phyloP scores from a whole-genome alignment of 1,284 basidiomycete genomes.

The Butyriboletus pseudospeciosus region DNA sequence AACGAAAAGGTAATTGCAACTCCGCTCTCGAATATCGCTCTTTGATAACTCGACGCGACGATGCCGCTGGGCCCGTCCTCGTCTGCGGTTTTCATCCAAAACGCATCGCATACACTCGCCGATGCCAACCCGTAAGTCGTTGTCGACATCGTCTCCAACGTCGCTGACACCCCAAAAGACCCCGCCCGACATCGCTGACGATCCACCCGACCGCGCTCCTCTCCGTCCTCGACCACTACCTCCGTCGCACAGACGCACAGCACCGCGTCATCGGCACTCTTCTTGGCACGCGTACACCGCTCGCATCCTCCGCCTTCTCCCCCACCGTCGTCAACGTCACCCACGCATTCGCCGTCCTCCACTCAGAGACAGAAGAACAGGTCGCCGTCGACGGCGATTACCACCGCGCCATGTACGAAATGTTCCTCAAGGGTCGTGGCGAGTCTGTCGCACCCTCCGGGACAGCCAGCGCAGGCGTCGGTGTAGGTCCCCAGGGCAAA shows the following conservation, averaged over 20 bases:
- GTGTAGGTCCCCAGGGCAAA: slow-evolving; percentile 21
- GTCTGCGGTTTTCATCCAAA: slow-evolving; percentile 65
- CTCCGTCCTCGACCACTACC: slow-evolving; percentile 95
- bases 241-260: slow-evolving; percentile 78
- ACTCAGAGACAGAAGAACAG: slow-evolving; percentile 88
- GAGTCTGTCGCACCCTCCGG: slow-evolving; percentile 37
- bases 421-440: slow-evolving; percentile 80
- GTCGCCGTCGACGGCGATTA: slow-evolving; percentile 96
- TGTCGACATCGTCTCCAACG: neutral
- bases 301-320: slow-evolving; percentile 19
- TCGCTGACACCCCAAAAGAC: slow-evolving; percentile 42
- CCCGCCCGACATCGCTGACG: slow-evolving; percentile 67
- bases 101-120: slow-evolving; percentile 29
- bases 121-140: slow-evolving; percentile 39
- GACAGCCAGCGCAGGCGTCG: slow-evolving; percentile 11
- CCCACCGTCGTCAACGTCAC: slow-evolving; percentile 59
- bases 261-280: slow-evolving; percentile 95
- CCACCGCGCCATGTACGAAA: slow-evolving; percentile 89
- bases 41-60: slow-evolving; percentile 23
- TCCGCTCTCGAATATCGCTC: slow-evolving; percentile 20
- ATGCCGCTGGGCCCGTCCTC: slow-evolving; percentile 68
- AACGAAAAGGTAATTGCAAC: slow-evolving; percentile 27
- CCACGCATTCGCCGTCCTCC: slow-evolving; percentile 83
- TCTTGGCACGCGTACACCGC: slow-evolving; percentile 73
- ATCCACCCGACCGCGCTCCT: slow-evolving; percentile 93